Percentiles rank a stretch among this genome's conserved stretches.
Evolutionary conservation across 805 yeast species (phyloP).

Genomic region (Ogataea haglerorum): DNA sequence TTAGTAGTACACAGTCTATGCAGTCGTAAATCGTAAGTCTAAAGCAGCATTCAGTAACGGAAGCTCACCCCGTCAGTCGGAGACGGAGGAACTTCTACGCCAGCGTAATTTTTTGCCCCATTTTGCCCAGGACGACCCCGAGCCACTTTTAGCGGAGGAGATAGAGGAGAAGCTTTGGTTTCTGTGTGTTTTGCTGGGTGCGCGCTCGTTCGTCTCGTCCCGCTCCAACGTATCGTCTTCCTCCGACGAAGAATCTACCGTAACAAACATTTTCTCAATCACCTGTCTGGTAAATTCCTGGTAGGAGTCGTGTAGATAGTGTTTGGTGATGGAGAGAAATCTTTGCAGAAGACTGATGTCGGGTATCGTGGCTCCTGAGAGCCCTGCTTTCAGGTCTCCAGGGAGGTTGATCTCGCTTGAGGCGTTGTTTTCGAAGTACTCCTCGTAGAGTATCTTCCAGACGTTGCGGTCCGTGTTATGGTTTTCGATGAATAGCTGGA

Average conservation of each 20-base stretch:
- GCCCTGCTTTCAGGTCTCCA: constrained; percentile 20
- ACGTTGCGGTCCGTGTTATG: constrained; percentile 14
- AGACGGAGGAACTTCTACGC: constrained; percentile 8
- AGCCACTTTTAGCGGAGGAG: constrained; percentile 3
- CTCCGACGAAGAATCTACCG: constrained; percentile 11
- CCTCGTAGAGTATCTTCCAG: constrained; percentile 28
- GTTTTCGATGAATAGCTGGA: constrained; percentile 19
- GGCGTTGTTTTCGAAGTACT: constrained; percentile 27
- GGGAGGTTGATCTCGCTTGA: constrained; percentile 35
- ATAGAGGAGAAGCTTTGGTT: constrained; percentile 12
- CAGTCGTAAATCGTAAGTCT: constrained; percentile 4
- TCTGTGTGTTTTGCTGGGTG: constrained; percentile 5
- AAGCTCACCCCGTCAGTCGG: not conserved
- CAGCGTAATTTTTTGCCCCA: constrained; percentile 8
- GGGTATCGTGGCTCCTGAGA: constrained; percentile 22
- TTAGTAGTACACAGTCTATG: constrained; percentile 2
- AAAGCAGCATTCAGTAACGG: not conserved
- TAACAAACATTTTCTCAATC: constrained; percentile 7
- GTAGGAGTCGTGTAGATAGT: constrained; percentile 29
- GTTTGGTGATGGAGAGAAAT: constrained; percentile 22
- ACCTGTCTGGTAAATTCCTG: constrained; percentile 29
- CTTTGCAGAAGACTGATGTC: constrained; percentile 13
- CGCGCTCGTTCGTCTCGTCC: constrained; percentile 6
- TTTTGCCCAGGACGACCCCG: constrained; percentile 9
- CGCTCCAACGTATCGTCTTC: constrained; percentile 11